phyloP scores from a whole-genome alignment of 371 early-diverging fungal species.

The Globomyces sp. region DNA sequence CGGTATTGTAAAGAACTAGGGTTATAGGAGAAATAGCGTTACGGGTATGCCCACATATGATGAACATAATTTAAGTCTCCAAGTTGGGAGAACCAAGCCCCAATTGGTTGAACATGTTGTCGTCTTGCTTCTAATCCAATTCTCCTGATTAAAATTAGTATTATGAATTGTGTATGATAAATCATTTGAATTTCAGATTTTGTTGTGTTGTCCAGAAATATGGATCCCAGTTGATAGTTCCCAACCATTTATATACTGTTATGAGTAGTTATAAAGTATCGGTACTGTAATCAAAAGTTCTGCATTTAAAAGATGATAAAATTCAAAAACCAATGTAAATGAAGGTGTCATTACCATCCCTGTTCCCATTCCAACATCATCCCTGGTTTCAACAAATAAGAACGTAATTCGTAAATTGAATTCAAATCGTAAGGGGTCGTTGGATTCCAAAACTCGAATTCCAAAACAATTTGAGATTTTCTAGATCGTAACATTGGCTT shows the following conservation, averaged over 20 bases:
- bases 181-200: too few relatives aligned
- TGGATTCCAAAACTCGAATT: conserved; percentile 91
- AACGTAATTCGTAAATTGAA: conserved; percentile 88
- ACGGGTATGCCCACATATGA: conserved; percentile 91
- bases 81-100: conserved; percentile 94
- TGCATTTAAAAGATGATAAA: background rate
- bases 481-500: conserved; percentile 70
- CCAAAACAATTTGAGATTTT: conserved; percentile 81
- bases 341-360: conserved; percentile 56
- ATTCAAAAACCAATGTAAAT: background rate
- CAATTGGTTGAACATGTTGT: conserved; percentile 85
- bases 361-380: conserved; percentile 89
- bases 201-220: too few relatives aligned
- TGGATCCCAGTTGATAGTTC: too few relatives aligned
- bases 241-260: too few relatives aligned
- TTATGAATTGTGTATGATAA: too few relatives aligned
- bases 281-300: too few relatives aligned
- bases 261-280: too few relatives aligned
- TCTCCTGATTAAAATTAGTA: conserved; percentile 42
- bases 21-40: conserved; percentile 30
- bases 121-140: conserved; percentile 82
- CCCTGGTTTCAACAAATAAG: conserved; percentile 87
- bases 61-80: conserved; percentile 86
- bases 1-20: conserved; percentile 75
- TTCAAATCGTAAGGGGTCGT: conserved; percentile 48